These are phyloP conservation scores for Hippophae tibetana DNA, from an alignment of 306 rosid species.

Conservation along the genomic window DNA sequence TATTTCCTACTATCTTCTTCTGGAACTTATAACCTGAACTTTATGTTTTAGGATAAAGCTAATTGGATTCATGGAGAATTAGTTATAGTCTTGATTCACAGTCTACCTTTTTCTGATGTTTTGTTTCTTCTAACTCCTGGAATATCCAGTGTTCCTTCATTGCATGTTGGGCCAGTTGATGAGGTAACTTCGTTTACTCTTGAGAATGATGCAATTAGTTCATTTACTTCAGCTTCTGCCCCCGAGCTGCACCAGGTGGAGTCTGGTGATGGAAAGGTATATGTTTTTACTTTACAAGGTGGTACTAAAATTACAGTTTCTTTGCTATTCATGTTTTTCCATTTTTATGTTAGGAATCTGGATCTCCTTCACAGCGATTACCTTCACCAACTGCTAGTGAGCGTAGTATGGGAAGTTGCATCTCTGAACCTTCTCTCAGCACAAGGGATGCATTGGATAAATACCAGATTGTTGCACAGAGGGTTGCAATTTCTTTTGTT, in stretches of 20 bases:
- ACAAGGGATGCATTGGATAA: constrained; percentile 93
- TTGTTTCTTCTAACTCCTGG: constrained; percentile 14
- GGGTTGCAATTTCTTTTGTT: constrained; percentile 37
- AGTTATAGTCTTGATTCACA: background rate
- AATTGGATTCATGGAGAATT: background rate
- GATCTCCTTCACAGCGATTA: constrained; percentile 54
- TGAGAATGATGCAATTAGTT: constrained; percentile 63
- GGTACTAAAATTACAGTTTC: constrained; percentile 3
- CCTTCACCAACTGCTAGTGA: constrained; percentile 58
- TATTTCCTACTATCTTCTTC: background rate
- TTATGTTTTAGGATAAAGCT: background rate
- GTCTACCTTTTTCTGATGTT: background rate
- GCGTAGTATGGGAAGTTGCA: constrained; percentile 51
- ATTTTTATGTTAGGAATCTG: constrained; percentile 59
- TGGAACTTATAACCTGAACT: background rate
- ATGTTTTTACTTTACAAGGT: background rate
- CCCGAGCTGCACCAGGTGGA: constrained; percentile 66
- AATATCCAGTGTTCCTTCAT: constrained; percentile 48
- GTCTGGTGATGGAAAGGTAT: constrained; percentile 55
- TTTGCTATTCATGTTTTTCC: constrained; percentile 12
- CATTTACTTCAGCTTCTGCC: constrained; percentile 63
- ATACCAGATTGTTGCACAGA: constrained; percentile 76
- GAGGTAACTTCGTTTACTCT: constrained; percentile 50
- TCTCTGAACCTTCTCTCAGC: constrained; percentile 67
- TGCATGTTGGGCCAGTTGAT: constrained; percentile 50